Evolutionary conservation across 2,329 filamentous ascomycete genomes (phyloP).

Genomic region (Alternaria solani): DNA sequence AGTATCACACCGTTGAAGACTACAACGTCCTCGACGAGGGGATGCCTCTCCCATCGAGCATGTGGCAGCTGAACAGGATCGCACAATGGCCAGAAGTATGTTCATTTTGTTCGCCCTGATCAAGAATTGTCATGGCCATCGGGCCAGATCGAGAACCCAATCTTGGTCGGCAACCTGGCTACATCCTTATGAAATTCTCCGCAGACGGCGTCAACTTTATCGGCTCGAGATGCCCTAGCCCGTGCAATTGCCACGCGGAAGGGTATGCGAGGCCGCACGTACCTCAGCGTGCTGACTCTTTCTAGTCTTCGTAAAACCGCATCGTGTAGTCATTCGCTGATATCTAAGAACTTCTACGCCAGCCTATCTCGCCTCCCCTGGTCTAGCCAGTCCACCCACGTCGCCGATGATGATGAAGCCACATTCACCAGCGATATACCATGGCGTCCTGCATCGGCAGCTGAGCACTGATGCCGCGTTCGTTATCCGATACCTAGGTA

Average conservation of each 20-base stretch:
- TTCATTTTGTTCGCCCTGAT: not conserved
- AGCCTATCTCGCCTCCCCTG: not conserved
- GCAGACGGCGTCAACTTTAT: conserved; percentile 1
- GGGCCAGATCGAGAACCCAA: conserved; percentile 1
- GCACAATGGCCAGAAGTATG: not conserved
- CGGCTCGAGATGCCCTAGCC: conserved; percentile 11
- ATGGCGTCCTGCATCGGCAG: not conserved
- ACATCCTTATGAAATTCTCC: conserved; percentile 1
- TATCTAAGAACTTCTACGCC: not conserved
- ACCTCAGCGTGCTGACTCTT: conserved; percentile 8
- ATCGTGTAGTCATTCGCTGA: conserved; percentile 4
- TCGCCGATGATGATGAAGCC: not conserved
- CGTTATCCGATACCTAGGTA: not conserved
- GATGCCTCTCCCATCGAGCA: not conserved
- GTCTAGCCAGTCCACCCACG: not conserved
- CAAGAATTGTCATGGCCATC: not conserved
- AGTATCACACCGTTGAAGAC: not conserved
- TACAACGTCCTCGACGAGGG: not conserved
- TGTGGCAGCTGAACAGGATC: not conserved
- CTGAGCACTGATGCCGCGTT: not conserved
- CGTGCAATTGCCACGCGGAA: not conserved
- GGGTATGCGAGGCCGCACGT: conserved; percentile 3
- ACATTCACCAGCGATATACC: conserved; percentile 1
- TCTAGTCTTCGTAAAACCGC: not conserved
- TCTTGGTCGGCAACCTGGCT: conserved; percentile 1